Evolutionary conservation across 2,329 filamentous ascomycete species (phyloP), one percentile per base, ranked within the genome.

Genomic region (Cryphonectria carpinicola): DNA sequence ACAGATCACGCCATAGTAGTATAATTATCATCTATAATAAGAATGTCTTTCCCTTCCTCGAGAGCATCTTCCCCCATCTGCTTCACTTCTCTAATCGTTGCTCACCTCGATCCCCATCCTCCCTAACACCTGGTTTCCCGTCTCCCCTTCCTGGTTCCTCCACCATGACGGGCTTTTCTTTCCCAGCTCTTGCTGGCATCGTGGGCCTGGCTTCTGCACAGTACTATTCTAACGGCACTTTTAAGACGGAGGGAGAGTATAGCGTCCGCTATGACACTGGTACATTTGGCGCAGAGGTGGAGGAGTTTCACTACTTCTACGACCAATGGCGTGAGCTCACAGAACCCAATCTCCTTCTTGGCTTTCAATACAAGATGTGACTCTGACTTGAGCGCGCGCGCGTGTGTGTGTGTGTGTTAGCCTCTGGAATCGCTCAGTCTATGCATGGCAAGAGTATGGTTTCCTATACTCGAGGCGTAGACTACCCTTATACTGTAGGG

Each of bases 391-490:
- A 6, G 25, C 37, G 14, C 7, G 13, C 46, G 10, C 13, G 4
- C 4, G 32, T 64, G 10, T 39, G 19, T 64, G 10, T 39, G 4
- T 32, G 32, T 64, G 10, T 39, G 19, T 49, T 22, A 64, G 61
- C 61, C 13, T 28, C 61, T 11, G 61, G 61, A 19, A 64, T 64
- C 22, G 61, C 61, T 39, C 61, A 43, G 61, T 64, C 61, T 43
- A 64, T 64, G 61, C 61, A 64, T 32, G 61, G 61, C n/a, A 64
- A 64, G 61, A 64, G 22, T 14, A 64, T 64, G 61, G 61, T 64
- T 19, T 64, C 61, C 8, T 64, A 64, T 43, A 41, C 61, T 37
- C 41, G 61, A 28, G 61, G 61, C 39, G 25, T 22, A 41, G 61
- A 64, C n/a, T 64, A 64, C 13, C 37, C 61, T 17, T 64, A 43